Evolutionary conservation across 192 early-diverging fungal genomes (phyloP).

Genomic region (Backusella australiensis): DNA sequence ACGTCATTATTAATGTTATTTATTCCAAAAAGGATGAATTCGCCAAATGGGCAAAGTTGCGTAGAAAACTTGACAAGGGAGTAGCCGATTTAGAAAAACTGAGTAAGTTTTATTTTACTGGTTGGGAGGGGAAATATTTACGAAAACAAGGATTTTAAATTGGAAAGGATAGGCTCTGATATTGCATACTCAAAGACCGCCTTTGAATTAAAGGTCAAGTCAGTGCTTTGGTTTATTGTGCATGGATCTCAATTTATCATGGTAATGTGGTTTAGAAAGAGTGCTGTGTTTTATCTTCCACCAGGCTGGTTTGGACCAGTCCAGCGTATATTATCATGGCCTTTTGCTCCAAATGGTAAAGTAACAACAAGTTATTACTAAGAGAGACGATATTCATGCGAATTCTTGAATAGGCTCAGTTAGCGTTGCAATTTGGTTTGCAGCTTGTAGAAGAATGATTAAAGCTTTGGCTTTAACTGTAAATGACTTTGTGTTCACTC

Average conservation of each 20-base stretch:
- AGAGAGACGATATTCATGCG: background rate
- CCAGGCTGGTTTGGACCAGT: constrained; percentile 77
- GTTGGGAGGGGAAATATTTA: background rate
- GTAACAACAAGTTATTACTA: background rate
- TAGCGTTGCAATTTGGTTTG: constrained; percentile 75
- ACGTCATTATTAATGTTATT: too few species aligned
- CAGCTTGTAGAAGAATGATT: constrained; percentile 65
- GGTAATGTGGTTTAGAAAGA: constrained; percentile 64
- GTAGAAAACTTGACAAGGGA: constrained; percentile 72
- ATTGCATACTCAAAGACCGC: constrained; percentile 63
- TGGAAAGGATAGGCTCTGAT: constrained; percentile 41
- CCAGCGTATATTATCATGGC: constrained; percentile 62
- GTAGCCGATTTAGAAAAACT: constrained; percentile 67
- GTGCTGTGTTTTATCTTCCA: constrained; percentile 76
- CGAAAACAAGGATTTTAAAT: background rate
- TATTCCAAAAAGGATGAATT: constrained; percentile 40
- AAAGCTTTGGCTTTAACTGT: constrained; percentile 37
- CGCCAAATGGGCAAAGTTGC: constrained; percentile 89
- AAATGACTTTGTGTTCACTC: constrained; percentile 28
- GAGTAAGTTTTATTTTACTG: constrained; percentile 37
- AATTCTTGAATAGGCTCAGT: constrained; percentile 55
- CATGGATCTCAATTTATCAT: constrained; percentile 62
- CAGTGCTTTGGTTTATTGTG: constrained; percentile 60
- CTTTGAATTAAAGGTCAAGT: constrained; percentile 79
- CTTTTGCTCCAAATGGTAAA: constrained; percentile 69